Conservation (phyloP, 2,329 filamentous ascomycete species). For the Orbilia oligospora region DNA sequence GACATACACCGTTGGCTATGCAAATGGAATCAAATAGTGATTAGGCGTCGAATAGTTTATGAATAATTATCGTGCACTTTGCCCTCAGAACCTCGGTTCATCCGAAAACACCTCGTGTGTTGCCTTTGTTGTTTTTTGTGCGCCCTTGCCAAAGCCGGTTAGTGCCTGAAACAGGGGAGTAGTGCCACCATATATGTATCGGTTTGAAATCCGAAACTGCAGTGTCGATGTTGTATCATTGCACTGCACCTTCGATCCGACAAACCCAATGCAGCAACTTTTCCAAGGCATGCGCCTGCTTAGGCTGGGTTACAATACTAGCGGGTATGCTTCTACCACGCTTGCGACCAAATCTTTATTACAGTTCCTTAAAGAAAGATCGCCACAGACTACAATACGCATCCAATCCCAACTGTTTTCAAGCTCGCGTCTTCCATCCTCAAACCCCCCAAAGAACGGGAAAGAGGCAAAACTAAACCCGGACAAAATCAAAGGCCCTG, state of each 20-base stretch:
- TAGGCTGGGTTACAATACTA: neutral
- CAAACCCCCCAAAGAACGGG: neutral
- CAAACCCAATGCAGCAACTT: neutral
- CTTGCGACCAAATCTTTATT: neutral
- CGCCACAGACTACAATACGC: neutral
- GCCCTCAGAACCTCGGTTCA: too few species aligned
- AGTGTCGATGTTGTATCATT: too few species aligned
- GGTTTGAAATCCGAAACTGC: too few species aligned
- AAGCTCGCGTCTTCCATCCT: neutral
- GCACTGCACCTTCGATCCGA: neutral
- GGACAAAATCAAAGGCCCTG: constrained; percentile 40
- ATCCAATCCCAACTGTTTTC: neutral
- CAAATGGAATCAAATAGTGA: too few species aligned
- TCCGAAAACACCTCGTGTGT: neutral
- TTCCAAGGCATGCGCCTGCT: neutral
- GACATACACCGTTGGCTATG: too few species aligned
- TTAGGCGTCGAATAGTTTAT: too few species aligned
- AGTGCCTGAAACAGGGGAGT: too few species aligned
- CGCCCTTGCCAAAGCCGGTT: too few species aligned
- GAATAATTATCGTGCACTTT: too few species aligned
- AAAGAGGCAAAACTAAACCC: constrained; percentile 13
- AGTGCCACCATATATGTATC: too few species aligned
- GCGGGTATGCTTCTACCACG: neutral
- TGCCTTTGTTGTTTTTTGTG: neutral
- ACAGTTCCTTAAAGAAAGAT: neutral